Percentiles rank a stretch among this genome's conserved stretches.
phyloP scores from a whole-genome alignment of 75 land plant species.

The Adiantum capillusveneris region DNA sequence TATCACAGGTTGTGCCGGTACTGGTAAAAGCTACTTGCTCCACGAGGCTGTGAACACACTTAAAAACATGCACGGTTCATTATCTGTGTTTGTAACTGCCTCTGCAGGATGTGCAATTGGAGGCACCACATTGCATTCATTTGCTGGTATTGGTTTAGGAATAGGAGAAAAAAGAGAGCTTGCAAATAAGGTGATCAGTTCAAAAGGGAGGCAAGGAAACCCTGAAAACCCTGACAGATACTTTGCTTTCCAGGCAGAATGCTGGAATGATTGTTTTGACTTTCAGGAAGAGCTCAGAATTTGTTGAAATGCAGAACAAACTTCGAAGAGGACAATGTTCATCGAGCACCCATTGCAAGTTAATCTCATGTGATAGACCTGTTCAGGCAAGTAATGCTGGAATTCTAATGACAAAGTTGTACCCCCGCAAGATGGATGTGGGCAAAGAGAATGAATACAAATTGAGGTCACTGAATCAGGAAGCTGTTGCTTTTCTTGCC shows the following conservation, averaged over 20 bases:
- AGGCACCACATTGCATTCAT: slow-evolving; percentile 66
- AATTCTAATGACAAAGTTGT: slow-evolving; percentile 30
- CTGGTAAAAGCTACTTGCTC: slow-evolving; percentile 59
- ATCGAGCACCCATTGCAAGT: slow-evolving; percentile 11
- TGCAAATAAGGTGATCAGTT: slow-evolving; percentile 11
- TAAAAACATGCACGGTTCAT: slow-evolving; percentile 17
- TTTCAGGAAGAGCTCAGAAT: slow-evolving; percentile 43
- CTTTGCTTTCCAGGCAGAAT: slow-evolving; percentile 71
- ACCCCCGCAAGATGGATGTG: slow-evolving; percentile 46
- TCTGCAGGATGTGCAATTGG: slow-evolving; percentile 59
- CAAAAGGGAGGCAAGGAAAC: slow-evolving; percentile 2
- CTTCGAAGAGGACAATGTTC: slow-evolving; percentile 45
- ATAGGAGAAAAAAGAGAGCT: slow-evolving; percentile 9
- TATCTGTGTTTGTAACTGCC: slow-evolving; percentile 61
- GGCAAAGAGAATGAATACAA: slow-evolving; percentile 38
- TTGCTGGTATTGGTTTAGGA: slow-evolving; percentile 54
- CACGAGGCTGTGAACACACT: slow-evolving; percentile 26
- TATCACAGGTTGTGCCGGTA: slow-evolving; percentile 77
- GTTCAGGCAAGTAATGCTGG: slow-evolving; percentile 4
- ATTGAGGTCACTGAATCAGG: slow-evolving; percentile 29
- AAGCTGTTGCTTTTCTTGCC: slow-evolving; percentile 29
- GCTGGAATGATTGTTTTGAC: slow-evolving; percentile 66
- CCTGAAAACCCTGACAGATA: slow-evolving; percentile 19
- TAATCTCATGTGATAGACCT: slow-evolving; percentile 21
- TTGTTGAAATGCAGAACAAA: slow-evolving; percentile 47